Evolutionary conservation across 2,329 filamentous ascomycete genomes (phyloP).

Genomic region (Fusarium sp.): DNA sequence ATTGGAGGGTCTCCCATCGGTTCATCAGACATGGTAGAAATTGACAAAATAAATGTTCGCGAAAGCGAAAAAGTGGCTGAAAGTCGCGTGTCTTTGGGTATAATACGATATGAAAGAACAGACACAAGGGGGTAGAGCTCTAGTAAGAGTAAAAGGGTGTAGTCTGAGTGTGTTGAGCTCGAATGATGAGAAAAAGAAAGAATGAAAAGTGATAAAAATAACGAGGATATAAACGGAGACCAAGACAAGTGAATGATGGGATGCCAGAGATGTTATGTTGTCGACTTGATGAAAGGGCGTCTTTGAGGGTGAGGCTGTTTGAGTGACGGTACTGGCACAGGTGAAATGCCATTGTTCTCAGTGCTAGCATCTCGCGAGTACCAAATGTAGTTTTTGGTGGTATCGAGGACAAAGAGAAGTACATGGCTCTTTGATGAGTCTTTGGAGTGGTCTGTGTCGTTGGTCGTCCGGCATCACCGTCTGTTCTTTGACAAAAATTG

Average conservation of each 20-base stretch:
- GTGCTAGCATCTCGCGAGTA: constrained; percentile 1
- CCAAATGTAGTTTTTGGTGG: constrained; percentile 4
- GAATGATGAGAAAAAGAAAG: not conserved
- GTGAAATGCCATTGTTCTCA: constrained; percentile 32
- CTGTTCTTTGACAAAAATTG: constrained; percentile 5
- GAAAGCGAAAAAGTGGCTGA: not conserved
- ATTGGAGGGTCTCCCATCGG: not conserved
- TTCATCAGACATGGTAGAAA: no score
- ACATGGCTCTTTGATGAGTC: constrained; percentile 11
- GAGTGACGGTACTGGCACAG: not conserved
- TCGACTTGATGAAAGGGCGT: not conserved
- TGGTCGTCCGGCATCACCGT: constrained; percentile 8
- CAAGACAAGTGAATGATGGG: not conserved
- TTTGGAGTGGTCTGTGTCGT: constrained; percentile 26
- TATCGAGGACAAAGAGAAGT: constrained; percentile 29
- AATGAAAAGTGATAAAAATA: constrained; percentile 19
- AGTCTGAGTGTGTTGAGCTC: not conserved
- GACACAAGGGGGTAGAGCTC: not conserved
- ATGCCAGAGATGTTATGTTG: constrained; percentile 24
- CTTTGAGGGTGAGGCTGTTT: not conserved
- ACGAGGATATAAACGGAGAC: not conserved
- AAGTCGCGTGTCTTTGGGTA: constrained; percentile 4
- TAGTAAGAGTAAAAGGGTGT: not conserved
- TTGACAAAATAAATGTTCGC: not conserved
- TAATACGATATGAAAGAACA: not conserved